A percentile compares a stretch with the other conserved stretches of the same genome.
Evolutionary conservation across 768 basidiomycete genomes (phyloP).

Genomic region (Atractiella rhizophila): DNA sequence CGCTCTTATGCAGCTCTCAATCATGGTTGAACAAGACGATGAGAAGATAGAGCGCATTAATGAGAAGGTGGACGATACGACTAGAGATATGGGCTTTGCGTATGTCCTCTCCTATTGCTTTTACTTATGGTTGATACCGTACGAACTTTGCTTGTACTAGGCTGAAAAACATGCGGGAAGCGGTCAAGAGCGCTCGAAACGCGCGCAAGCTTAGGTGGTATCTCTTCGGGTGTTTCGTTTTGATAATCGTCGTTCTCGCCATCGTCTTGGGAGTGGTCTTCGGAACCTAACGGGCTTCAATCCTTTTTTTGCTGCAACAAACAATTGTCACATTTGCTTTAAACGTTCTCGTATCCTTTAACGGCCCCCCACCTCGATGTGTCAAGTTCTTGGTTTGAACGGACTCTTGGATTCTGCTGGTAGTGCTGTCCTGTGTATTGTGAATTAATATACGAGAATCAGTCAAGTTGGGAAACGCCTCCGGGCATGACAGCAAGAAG

Average conservation of each 20-base stretch:
- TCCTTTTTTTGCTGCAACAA: too few species aligned
- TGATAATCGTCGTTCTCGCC: conserved; percentile 24
- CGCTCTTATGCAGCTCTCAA: too few species aligned
- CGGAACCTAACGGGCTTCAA: too few species aligned
- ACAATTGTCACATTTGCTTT: too few species aligned
- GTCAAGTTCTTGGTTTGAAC: too few species aligned
- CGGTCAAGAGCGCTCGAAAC: conserved; percentile 56
- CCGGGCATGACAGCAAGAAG: too few species aligned
- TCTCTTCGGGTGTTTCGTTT: conserved; percentile 50
- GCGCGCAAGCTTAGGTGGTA: conserved; percentile 95
- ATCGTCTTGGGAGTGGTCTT: background rate
- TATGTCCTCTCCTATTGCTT: background rate
- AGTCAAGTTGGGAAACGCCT: too few species aligned
- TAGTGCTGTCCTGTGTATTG: too few species aligned
- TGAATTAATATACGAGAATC: too few species aligned
- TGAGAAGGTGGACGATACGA: conserved; percentile 35
- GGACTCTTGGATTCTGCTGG: too few species aligned
- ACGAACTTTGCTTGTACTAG: conserved; percentile 23
- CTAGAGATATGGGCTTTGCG: conserved; percentile 33
- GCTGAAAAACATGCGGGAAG: conserved; percentile 56
- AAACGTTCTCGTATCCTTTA: too few species aligned
- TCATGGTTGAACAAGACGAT: conserved; percentile 28
- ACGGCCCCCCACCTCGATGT: too few species aligned
- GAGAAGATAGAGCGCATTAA: conserved; percentile 43
- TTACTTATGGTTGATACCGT: background rate